These are phyloP conservation scores for Lentinula edodes DNA, from an alignment of 768 basidiomycete species.

Conservation along the genomic window DNA sequence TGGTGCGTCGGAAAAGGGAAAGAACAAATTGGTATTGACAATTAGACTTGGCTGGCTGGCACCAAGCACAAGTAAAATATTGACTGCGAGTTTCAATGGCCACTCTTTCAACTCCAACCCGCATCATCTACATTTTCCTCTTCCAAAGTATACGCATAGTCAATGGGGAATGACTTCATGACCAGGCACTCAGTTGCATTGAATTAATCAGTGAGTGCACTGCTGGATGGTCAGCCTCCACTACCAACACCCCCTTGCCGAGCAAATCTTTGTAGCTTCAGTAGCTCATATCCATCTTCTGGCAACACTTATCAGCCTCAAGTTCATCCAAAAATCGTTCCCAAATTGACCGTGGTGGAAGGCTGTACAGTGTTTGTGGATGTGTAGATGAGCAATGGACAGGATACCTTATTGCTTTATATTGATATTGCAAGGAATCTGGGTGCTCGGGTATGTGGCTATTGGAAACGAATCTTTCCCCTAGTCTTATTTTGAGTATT, in stretches of 20 bases:
- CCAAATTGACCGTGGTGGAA: conserved; percentile 46
- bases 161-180: conserved; percentile 13
- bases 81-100: no score
- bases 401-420: conserved; percentile 76
- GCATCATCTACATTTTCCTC: background rate
- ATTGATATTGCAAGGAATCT: conserved; percentile 75
- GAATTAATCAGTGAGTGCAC: conserved; percentile 52
- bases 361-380: conserved; percentile 83
- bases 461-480: background rate
- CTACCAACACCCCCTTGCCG: conserved; percentile 38
- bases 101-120: background rate
- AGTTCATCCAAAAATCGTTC: conserved; percentile 13
- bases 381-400: conserved; percentile 78
- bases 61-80: no score
- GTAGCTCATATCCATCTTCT: conserved; percentile 29
- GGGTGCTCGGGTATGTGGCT: conserved; percentile 74
- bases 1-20: conserved; percentile 4
- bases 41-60: conserved; percentile 11
- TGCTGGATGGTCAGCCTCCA: conserved; percentile 44
- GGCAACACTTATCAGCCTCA: conserved; percentile 13
- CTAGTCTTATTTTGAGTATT: background rate
- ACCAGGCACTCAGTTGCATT: conserved; percentile 58
- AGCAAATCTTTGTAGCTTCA: conserved; percentile 32
- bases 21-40: conserved; percentile 1
- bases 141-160: background rate